A percentile compares a stretch with the other conserved stretches of the same genome.
These are phyloP conservation scores for Zygosaccharomyces lentus DNA, from an alignment of 805 yeast genomes.

Conservation along the genomic window DNA sequence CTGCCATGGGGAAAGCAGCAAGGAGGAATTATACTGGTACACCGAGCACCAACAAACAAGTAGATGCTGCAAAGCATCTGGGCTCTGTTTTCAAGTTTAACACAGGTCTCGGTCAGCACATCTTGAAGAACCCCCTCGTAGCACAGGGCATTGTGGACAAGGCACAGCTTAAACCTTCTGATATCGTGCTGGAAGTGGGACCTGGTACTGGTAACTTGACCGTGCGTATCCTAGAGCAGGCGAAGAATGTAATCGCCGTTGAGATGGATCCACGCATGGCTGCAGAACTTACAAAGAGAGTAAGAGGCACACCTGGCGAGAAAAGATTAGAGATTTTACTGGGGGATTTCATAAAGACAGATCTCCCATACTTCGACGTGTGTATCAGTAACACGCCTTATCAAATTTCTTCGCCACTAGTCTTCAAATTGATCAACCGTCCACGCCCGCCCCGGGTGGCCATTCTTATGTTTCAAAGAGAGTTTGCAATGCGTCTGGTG, in stretches of 20 bases:
- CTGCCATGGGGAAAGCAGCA: conserved; percentile 55
- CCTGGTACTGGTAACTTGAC: conserved; percentile 99
- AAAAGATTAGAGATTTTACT: conserved; percentile 85
- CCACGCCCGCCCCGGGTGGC: conserved; percentile 94
- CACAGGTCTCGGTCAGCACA: conserved; percentile 95
- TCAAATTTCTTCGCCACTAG: conserved; percentile 94
- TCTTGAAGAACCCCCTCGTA: conserved; percentile 89
- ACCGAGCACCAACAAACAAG: conserved; percentile 50
- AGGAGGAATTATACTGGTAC: conserved; percentile 56
- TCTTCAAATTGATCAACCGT: conserved; percentile 83
- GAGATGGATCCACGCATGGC: conserved; percentile 99
- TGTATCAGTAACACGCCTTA: conserved; percentile 97
- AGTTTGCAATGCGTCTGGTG: conserved; percentile 85
- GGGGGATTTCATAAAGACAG: conserved; percentile 96
- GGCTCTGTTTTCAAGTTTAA: conserved; percentile 88
- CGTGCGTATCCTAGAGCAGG: conserved; percentile 85
- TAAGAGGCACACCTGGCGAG: conserved; percentile 92
- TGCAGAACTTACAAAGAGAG: conserved; percentile 95
- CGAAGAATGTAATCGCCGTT: conserved; percentile 89
- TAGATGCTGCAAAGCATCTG: conserved; percentile 64
- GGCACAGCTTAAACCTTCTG: conserved; percentile 88
- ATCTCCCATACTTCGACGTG: conserved; percentile 88
- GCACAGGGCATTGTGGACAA: conserved; percentile 98
- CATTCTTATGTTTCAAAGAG: conserved; percentile 95
- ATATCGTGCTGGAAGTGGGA: conserved; percentile 91